These are phyloP conservation scores for Penicillium sp. DNA, from an alignment of 2,329 filamentous ascomycete species.

Conservation along the genomic window DNA sequence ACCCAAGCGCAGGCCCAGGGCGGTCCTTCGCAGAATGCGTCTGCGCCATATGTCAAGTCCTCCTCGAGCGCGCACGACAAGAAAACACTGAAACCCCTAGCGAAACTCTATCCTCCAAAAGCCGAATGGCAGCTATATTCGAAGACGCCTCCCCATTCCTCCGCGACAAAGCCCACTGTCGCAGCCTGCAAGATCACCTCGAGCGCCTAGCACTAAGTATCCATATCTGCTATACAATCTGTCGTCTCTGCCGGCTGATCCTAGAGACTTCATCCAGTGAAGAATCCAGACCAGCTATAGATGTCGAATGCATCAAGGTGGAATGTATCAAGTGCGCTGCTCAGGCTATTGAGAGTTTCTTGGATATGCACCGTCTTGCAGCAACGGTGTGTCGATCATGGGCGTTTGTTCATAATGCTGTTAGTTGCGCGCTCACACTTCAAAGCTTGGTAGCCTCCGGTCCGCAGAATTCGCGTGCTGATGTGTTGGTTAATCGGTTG, in stretches of 20 bases:
- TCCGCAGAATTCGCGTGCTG: background rate
- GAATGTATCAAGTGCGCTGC: background rate
- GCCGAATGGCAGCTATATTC: background rate
- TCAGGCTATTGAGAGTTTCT: conserved; percentile 12
- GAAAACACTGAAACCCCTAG: background rate
- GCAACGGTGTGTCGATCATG: conserved; percentile 18
- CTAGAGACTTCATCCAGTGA: conserved; percentile 2
- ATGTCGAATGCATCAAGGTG: background rate
- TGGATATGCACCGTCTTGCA: conserved; percentile 18
- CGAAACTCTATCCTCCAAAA: background rate
- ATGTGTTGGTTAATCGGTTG: background rate
- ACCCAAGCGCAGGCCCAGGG: background rate
- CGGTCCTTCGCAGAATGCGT: conserved; percentile 16
- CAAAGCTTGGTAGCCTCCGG: background rate
- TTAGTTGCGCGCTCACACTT: conserved; percentile 21
- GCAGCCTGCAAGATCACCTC: conserved; percentile 4
- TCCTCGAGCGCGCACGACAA: conserved; percentile 3
- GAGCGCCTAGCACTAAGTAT: conserved; percentile 19
- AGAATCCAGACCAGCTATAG: background rate
- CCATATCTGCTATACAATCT: conserved; percentile 19
- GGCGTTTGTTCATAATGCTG: conserved; percentile 24
- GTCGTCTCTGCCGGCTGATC: conserved; percentile 12
- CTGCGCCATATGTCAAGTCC: conserved; percentile 15
- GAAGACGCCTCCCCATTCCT: background rate
- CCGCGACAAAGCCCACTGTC: conserved; percentile 12